Evolutionary conservation across 176 grass and related monocot species (phyloP), one percentile per base, ranked within the genome.

Genomic region (Panicum miliaceum): DNA sequence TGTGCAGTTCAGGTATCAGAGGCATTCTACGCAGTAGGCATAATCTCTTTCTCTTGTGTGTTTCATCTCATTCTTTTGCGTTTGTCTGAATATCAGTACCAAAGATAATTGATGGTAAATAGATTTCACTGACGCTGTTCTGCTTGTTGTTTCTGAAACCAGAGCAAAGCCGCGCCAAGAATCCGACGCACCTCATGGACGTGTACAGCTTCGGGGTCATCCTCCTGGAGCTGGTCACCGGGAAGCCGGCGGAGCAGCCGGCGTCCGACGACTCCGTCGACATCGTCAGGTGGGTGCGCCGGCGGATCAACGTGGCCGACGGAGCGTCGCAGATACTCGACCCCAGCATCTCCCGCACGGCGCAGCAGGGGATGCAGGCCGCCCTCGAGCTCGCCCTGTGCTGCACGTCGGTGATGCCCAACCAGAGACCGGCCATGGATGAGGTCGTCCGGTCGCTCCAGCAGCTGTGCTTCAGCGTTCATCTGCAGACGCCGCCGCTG

Each of bases 121-220:
- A 56, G 0, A 70, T 29, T 72, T 82, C 34, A 82, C 51, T 75
- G 34, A 77, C 67, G 7, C 71, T 57, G 10, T 15, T 58, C 63
- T 68, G 35, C 4, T 66, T 32, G 25, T 15, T 71, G 13, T 13
- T 77, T 12, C 79, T 80, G 79, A 66, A 82, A 78, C 32, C 86
- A 97, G 94, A 97, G 54, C 74, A 81, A 73, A 84, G 10, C 58
- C 90, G 64, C 79, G 71, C 14, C 63, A 94, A 91, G 76, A 91
- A 78, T n/a, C 81, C 89, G 74, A 91, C 91, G 42, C 75, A 88
- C 57, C 81, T 83, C 46, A 90, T 94, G 89, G 91, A 94, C 66
- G 89, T 94, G 7, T 94, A 94, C 81, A 93, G 89, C 82, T 94
- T 94, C 38, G 94, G 94, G 1, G 94, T 94, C 22, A 91, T 97